Base-by-base conservation (phyloP, 345 rosid genomes). In the Gossypium rotundifolium region DNA sequence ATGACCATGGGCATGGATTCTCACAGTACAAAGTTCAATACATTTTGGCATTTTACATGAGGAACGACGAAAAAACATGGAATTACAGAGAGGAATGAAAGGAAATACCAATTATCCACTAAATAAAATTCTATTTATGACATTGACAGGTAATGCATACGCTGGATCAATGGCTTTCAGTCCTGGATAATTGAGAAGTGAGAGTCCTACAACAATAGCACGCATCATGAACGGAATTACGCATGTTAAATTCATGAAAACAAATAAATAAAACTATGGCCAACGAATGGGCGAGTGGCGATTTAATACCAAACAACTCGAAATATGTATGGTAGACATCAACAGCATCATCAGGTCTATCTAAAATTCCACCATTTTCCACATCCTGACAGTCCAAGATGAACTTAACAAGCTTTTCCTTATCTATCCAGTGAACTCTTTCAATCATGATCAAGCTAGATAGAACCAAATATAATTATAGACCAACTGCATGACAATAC, bases 381-480 rank as follows among this genome's bases (percentile, higher is more conserved):
- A 67, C 55, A 74, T 94, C 98, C 97, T 87, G 97, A 81, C 89
- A 86, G 75, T 86, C 87, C 75, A 94, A 84, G 73, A 94, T 92
- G 83, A 78, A 91, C 58, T 86, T 88, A 63, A 81, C 76, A 54
- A 94, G 97, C 87, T 88, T 91, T 65, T 87, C 90, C 82, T 85
- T 89, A 81, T 83, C 83, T 49, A 91, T 92, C 98, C 97, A 94
- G 64, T 91, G 89, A 79, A 88, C 96, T 81, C 93, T 83, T 61
- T 93, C 97, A 61, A 93, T 91, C 90, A 90, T 91, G 73, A 81
- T 93, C 80, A 91, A 86, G 88, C 99, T 95, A 29, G 97, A 90
- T 79, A 95, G 91, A 27, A 93, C 97, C 98, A n/a, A n/a, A n/a
- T n/a, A n/a, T n/a, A n/a, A n/a, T n/a, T n/a, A n/a, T n/a, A n/a